phyloP scores from a whole-genome alignment of 768 basidiomycete genomes.

The Russula sp. region DNA sequence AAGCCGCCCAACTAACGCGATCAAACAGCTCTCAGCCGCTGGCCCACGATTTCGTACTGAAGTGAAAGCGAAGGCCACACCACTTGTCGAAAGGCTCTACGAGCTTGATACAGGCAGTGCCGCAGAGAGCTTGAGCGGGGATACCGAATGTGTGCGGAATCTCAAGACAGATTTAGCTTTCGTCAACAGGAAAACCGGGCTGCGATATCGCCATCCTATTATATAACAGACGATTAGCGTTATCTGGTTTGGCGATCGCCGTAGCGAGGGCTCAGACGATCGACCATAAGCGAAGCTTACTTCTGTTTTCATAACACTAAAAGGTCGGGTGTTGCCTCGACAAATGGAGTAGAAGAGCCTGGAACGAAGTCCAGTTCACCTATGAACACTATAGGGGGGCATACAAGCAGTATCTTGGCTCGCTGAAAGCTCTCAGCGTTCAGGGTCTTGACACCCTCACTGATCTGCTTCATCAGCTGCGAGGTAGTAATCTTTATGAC shows the following conservation, averaged over 20 bases:
- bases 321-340: conserved; percentile 14
- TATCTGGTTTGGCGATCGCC: conserved; percentile 1
- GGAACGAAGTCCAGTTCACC: not conserved
- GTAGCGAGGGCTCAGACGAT: not conserved
- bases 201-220: conserved; percentile 3
- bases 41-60: not conserved
- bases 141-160: not conserved
- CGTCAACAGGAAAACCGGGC: not conserved
- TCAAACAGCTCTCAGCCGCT: not conserved
- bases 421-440: conserved; percentile 5
- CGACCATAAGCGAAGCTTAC: not conserved
- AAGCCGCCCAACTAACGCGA: not conserved
- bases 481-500: too few species aligned
- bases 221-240: conserved; percentile 6
- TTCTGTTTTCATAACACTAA: not conserved
- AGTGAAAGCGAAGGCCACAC: conserved; percentile 3
- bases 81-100: conserved; percentile 1
- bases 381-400: conserved; percentile 2
- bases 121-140: not conserved
- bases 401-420: not conserved
- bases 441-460: too few species aligned
- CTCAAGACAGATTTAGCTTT: conserved; percentile 9
- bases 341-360: not conserved
- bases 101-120: not conserved
- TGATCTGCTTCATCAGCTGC: too few species aligned